phyloP scores from a whole-genome alignment of 176 grass and related monocot species.

The Lolium multiflorum region DNA sequence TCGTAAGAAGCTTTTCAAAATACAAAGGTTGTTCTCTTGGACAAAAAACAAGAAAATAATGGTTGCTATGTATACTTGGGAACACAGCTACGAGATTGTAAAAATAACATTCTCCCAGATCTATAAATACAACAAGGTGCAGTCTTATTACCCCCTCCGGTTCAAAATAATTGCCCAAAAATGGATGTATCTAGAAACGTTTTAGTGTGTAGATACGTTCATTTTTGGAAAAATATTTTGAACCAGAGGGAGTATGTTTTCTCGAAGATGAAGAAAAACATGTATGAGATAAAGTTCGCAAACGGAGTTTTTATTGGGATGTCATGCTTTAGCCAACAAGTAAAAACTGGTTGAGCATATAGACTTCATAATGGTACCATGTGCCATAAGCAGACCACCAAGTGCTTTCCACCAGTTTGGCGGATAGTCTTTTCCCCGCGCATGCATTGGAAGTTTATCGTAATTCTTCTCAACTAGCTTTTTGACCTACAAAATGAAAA shows the following conservation, averaged over 20 bases:
- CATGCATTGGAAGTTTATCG: slow-evolving; percentile 87
- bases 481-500: slow-evolving; percentile 68
- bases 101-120: slow-evolving; percentile 1
- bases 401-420: slow-evolving; percentile 96
- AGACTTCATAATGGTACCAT: slow-evolving; percentile 58
- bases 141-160: too few species aligned
- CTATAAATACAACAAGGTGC: neutral
- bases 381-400: slow-evolving; percentile 73
- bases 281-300: neutral
- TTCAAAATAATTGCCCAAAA: too few species aligned
- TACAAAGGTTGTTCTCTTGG: neutral
- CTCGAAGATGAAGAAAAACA: neutral
- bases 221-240: too few species aligned
- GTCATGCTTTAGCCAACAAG: slow-evolving; percentile 1
- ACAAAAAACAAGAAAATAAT: slow-evolving; percentile 17
- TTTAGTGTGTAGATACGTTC: too few species aligned
- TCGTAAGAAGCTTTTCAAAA: slow-evolving; percentile 11
- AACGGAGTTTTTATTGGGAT: neutral
- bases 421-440: slow-evolving; percentile 80
- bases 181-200: too few species aligned
- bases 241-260: too few species aligned
- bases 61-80: neutral
- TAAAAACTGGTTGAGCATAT: neutral
- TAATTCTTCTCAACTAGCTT: slow-evolving; percentile 77
- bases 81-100: neutral